Evolutionary conservation across 2,329 filamentous ascomycete genomes (phyloP), one percentile per base, ranked within the genome.

Genomic region (Ploettnerulaceae sp.): DNA sequence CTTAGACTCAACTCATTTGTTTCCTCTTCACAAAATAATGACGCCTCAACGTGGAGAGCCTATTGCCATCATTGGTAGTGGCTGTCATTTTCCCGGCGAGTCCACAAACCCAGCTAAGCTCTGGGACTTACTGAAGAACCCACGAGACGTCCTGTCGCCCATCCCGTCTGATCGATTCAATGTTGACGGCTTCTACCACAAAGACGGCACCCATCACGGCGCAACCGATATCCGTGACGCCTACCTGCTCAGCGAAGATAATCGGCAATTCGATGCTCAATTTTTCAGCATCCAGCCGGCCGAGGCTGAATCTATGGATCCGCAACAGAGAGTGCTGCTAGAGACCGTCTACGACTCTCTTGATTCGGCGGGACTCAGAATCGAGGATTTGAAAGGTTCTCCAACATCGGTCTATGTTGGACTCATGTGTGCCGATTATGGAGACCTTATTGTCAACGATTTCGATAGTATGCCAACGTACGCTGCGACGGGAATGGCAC

Each of bases 161-260:
- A 52, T 57, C 22, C 60, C 62, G 14, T 63, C 57, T 33, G 47
- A 48, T 32, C 40, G 76, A 7, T 69, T 79, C 52, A 75, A 77
- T 31, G 68, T 72, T 25, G 64, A 71, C 11, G 71, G 71, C n/a
- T 77, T 75, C 56, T 74, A 72, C 52, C 76, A 79, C 54, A 74
- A 74, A 0, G 70, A 74, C 15, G 55, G 62, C 8, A 64, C 38
- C 50, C 55, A 60, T 18, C 41, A 45, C 14, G 57, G 57, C 26
- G 57, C 49, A 37, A 53, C 55, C 22, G 54, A 60, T 51, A 44
- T 55, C 17, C 61, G 64, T 9, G 61, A 58, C 7, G 58, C 55
- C 1, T 54, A 61, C 34, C 61, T 61, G 22, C 42, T 63, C 1
- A 49, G 51, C 4, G 57, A 61, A 48, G 58, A 61, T 44, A 7